Percentiles rank a stretch among this genome's conserved stretches.
phyloP scores from a whole-genome alignment of 140 eudicot species.

The Oenanthe javanica region DNA sequence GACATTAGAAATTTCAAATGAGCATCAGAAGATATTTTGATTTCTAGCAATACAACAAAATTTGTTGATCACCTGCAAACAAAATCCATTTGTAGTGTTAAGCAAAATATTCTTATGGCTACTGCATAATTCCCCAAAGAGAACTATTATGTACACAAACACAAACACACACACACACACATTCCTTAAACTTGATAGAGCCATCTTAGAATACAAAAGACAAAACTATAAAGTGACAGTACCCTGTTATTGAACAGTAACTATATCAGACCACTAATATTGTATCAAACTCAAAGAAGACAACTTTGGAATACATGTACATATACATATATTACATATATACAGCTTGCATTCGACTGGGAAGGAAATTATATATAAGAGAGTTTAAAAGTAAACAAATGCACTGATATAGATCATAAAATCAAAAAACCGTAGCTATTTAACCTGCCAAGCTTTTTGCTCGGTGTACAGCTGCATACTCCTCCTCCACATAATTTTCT shows the following conservation, averaged over 20 bases:
- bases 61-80: neutral
- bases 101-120: neutral
- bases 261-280: neutral
- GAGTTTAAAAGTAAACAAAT: neutral
- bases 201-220: neutral
- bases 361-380: neutral
- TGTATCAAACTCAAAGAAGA: neutral
- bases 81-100: neutral
- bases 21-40: neutral
- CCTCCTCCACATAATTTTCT: slow-evolving; percentile 42
- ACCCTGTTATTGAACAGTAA: neutral
- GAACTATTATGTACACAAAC: too few species aligned
- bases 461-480: slow-evolving; percentile 52
- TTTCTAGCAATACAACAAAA: neutral
- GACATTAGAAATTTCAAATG: neutral
- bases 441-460: slow-evolving; percentile 91
- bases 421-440: slow-evolving; percentile 11
- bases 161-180: neutral
- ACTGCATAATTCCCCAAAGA: neutral
- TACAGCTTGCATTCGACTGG: too few species aligned
- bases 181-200: neutral
- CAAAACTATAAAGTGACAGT: too few species aligned
- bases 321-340: too few species aligned
- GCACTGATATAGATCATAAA: neutral
- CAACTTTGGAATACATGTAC: neutral